A percentile compares a stretch with the other conserved stretches of the same genome.
phyloP scores from a whole-genome alignment of 163 green algal species.

The Chlamydomonas reinhardtii region DNA sequence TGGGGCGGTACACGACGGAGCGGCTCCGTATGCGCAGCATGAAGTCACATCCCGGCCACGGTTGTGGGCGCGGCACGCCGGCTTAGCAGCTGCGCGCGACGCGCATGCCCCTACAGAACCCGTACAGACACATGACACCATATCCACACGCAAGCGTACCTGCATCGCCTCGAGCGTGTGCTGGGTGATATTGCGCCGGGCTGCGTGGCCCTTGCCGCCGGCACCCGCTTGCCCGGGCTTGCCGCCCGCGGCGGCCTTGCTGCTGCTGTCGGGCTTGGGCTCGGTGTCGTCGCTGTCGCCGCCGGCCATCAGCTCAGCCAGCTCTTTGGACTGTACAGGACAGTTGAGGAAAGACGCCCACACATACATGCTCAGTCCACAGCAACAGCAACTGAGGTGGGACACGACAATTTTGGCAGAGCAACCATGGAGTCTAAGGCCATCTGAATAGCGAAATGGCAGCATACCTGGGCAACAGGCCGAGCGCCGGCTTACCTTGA shows the following conservation, averaged over 20 bases:
- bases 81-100: background rate
- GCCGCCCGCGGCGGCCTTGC: background rate
- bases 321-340: constrained; percentile 48
- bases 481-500: no score
- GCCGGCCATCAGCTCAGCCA: constrained; percentile 25
- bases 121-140: no score
- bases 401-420: no score
- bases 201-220: background rate
- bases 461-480: no score
- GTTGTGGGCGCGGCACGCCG: background rate
- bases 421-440: no score
- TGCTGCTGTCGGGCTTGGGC: background rate
- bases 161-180: constrained; percentile 75
- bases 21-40: constrained; percentile 2
- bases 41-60: constrained; percentile 23
- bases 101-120: no score
- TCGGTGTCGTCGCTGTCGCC: background rate
- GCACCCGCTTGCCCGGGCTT: background rate
- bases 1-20: no score
- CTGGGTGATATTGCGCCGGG: constrained; percentile 50
- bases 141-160: background rate
- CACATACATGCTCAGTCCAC: background rate
- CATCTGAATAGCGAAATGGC: no score
- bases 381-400: no score
- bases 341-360: background rate